phyloP scores from a whole-genome alignment of 192 early-diverging fungal species.

The Gonapodya sp. region DNA sequence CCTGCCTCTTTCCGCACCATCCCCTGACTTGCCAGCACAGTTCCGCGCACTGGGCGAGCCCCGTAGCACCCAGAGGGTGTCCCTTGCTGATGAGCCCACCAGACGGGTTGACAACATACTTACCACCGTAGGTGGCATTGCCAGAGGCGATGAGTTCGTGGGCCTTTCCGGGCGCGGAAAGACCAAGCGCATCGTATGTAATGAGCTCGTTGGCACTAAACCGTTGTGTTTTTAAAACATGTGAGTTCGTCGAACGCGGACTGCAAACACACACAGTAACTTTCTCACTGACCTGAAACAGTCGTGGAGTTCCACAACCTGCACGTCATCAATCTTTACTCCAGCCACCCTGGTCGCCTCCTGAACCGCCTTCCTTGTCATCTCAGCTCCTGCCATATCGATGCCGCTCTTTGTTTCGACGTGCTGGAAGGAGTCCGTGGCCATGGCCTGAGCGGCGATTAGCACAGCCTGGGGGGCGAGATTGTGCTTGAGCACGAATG shows the following conservation, averaged over 20 bases:
- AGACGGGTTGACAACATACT: constrained; percentile 59
- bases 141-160: constrained; percentile 42
- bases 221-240: background rate
- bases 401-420: constrained; percentile 39
- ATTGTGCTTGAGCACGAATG: constrained; percentile 49
- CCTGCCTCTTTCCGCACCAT: constrained; percentile 59
- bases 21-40: constrained; percentile 47
- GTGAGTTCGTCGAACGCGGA: background rate
- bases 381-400: constrained; percentile 54
- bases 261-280: background rate
- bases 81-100: constrained; percentile 71
- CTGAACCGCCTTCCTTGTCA: constrained; percentile 55
- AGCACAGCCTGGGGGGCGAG: constrained; percentile 56
- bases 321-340: constrained; percentile 47
- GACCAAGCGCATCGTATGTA: constrained; percentile 62
- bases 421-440: constrained; percentile 55
- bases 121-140: constrained; percentile 50
- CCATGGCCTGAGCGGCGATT: constrained; percentile 57
- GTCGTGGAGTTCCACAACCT: constrained; percentile 62
- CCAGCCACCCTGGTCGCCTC: constrained; percentile 45
- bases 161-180: constrained; percentile 55
- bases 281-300: constrained; percentile 68
- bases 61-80: constrained; percentile 67
- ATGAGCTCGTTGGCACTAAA: constrained; percentile 31
- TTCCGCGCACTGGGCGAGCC: constrained; percentile 63